Evolutionary conservation across 148 eudicot genomes (phyloP), one percentile per base, ranked within the genome.

Genomic region (Arctostaphylos glauca): DNA sequence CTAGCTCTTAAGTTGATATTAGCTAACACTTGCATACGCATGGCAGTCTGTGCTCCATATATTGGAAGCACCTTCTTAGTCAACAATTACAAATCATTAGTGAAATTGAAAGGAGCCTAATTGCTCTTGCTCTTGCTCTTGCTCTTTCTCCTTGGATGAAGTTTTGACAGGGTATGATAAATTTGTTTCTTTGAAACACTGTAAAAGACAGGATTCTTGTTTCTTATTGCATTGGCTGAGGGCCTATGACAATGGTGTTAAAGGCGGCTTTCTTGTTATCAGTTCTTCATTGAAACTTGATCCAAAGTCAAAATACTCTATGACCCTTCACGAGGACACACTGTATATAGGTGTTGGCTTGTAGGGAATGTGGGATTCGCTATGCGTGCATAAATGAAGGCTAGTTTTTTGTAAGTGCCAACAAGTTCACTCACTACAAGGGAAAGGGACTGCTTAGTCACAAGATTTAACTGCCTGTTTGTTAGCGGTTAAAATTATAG

Each of bases 31-130:
- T 1, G 3, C n/a, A 46, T 70, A 43, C 48, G 3, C 23, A 44
- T 46, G 21, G 52, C 44, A 74, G n/a, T 13, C 31, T 74, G 53
- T 75, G 44, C 58, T 60, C 5, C 58, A 23, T 23, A 50, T 52
- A 23, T 49, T 52, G 14, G 59, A 75, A 5, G 16, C 58, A 74
- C 56, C 78, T 12, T 31, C 38, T 31, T 31, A 0, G 38, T 31
- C 38, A 74, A 46, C 15, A 19, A 74, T 38, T 70, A 4, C 12
- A 38, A 70, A 14, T 68, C 3, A 68, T 18, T 38, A 38, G 19
- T 70, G 49, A 70, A 38, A 70, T 44, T 70, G 21, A 70, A 9
- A 15, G 74, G 49, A 43, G 74, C 74, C 74, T 68, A 70, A 25
- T 60, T 60, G 38, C 38, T 31, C 38, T 31, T 8, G 67, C 31